These are phyloP conservation scores for Fusarium pilosicola DNA, from an alignment of 2,329 filamentous ascomycete genomes.

Conservation along the genomic window DNA sequence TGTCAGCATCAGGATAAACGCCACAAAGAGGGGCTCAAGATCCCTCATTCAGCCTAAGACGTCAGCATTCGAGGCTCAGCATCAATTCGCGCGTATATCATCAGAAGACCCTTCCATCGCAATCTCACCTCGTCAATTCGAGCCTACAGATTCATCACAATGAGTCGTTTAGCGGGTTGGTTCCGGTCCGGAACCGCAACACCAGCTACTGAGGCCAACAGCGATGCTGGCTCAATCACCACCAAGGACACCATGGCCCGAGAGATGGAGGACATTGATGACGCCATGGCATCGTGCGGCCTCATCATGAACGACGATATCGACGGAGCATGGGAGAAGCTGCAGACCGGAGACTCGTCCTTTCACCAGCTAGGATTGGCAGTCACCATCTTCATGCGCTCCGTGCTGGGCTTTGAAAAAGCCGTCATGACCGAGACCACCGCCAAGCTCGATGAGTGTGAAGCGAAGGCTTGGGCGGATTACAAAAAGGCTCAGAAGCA, in stretches of 20 bases:
- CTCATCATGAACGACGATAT: slow-evolving; percentile 92
- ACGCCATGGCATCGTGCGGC: slow-evolving; percentile 71
- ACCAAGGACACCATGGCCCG: slow-evolving; percentile 48
- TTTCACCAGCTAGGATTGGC: slow-evolving; percentile 88
- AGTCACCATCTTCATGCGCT: slow-evolving; percentile 84
- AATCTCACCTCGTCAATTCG: not conserved
- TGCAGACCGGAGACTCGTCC: slow-evolving; percentile 79
- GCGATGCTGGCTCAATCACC: slow-evolving; percentile 42
- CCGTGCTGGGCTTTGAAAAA: slow-evolving; percentile 91
- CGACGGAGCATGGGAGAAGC: slow-evolving; percentile 78
- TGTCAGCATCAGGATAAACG: slow-evolving; percentile 3
- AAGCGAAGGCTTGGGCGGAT: slow-evolving; percentile 79
- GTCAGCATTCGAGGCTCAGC: slow-evolving; percentile 38
- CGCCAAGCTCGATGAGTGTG: slow-evolving; percentile 76
- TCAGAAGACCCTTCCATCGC: not conserved
- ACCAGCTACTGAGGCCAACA: slow-evolving; percentile 42
- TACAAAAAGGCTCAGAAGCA: slow-evolving; percentile 79
- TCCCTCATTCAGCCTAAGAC: slow-evolving; percentile 34
- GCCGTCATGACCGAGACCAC: slow-evolving; percentile 87
- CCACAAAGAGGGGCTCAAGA: slow-evolving; percentile 35
- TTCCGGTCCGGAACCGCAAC: slow-evolving; percentile 56
- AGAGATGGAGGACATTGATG: slow-evolving; percentile 65
- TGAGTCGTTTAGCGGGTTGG: slow-evolving; percentile 63
- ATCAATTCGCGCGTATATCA: not conserved
- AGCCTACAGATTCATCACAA: slow-evolving; percentile 36